Evolutionary conservation across 192 early-diverging fungal genomes (phyloP).

Genomic region (Gaertneriomyces sp.): DNA sequence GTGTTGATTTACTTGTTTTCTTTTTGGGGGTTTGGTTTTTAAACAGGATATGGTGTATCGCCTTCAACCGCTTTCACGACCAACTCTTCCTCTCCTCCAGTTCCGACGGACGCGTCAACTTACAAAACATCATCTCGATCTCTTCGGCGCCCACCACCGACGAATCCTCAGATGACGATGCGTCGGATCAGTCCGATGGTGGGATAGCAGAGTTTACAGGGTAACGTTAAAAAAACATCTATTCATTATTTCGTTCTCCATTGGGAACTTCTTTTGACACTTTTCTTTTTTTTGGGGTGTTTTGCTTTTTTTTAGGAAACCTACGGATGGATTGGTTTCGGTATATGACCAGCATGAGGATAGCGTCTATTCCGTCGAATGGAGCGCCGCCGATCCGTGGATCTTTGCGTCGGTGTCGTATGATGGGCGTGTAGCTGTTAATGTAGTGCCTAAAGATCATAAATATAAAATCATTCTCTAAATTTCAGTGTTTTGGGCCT

Average conservation of each 20-base stretch:
- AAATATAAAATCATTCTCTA: constrained; percentile 79
- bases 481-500: not conserved
- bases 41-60: constrained; percentile 73
- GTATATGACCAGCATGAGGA: constrained; percentile 95
- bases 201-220: constrained; percentile 18
- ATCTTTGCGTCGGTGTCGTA: constrained; percentile 90
- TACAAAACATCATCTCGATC: constrained; percentile 80
- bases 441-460: constrained; percentile 78
- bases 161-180: constrained; percentile 34
- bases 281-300: too few species aligned
- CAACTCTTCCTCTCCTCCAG: constrained; percentile 83
- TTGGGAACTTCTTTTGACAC: too few species aligned
- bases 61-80: constrained; percentile 88
- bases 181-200: constrained; percentile 7
- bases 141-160: constrained; percentile 66
- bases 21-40: not conserved
- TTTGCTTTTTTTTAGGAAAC: constrained; percentile 33
- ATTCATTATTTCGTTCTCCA: not conserved
- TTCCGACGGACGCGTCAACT: constrained; percentile 82
- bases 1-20: not conserved
- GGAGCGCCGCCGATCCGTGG: constrained; percentile 92
- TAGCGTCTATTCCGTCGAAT: constrained; percentile 83
- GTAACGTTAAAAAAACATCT: not conserved
- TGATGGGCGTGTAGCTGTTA: constrained; percentile 91
- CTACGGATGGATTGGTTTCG: constrained; percentile 73